Conservation (phyloP, 2,329 filamentous ascomycete species). For the Pezicula radicicola region DNA sequence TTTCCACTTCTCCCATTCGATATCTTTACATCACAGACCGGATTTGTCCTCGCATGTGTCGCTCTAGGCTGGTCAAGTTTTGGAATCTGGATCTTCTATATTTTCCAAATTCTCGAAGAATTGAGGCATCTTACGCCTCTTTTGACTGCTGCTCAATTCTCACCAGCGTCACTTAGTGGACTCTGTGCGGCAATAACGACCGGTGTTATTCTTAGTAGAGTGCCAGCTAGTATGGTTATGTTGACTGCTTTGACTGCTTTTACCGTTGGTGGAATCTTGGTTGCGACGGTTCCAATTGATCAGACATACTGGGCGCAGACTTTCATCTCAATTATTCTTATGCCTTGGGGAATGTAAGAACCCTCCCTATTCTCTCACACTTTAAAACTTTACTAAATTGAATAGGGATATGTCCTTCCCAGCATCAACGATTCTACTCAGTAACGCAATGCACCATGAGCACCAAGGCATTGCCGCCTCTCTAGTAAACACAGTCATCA, state of each 20-base stretch:
- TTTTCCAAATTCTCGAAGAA: conserved; percentile 18
- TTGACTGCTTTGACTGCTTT: conserved; percentile 33
- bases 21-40: conserved; percentile 43
- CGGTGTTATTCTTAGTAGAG: conserved; percentile 28
- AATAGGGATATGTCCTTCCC: too few species aligned
- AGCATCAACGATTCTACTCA: too few species aligned
- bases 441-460: too few species aligned
- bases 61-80: conserved; percentile 23
- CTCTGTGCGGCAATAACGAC: conserved; percentile 31
- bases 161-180: conserved; percentile 25
- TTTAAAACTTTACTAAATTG: too few species aligned
- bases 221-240: conserved; percentile 32
- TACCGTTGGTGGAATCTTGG: conserved; percentile 35
- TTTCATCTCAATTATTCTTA: conserved; percentile 55
- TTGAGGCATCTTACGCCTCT: conserved; percentile 28
- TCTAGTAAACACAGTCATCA: too few species aligned
- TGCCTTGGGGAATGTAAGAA: conserved; percentile 53
- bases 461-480: too few species aligned
- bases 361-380: too few species aligned
- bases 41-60: conserved; percentile 38
- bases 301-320: conserved; percentile 63
- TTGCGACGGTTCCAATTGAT: conserved; percentile 43
- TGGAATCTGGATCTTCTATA: conserved; percentile 20
- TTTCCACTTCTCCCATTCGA: conserved; percentile 57
- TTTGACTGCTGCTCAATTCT: conserved; percentile 25